Evolutionary conservation across 2,329 filamentous ascomycete genomes (phyloP).

Genomic region (Fusarium anthophilum): DNA sequence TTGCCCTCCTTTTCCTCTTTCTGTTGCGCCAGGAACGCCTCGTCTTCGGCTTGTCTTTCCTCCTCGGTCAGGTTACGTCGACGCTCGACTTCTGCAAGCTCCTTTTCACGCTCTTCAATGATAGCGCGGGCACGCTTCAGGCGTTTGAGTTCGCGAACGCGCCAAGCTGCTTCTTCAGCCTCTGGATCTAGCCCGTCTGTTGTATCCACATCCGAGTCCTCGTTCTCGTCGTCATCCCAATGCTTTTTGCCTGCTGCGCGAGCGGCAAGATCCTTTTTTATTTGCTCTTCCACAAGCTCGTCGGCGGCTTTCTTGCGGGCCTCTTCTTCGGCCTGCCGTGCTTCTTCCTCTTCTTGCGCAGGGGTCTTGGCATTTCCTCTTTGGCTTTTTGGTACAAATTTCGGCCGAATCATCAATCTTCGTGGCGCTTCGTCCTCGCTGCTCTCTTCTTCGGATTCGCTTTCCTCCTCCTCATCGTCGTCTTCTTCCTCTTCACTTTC

Average conservation of each 20-base stretch:
- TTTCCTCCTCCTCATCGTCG: constrained; percentile 51
- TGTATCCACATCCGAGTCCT: constrained; percentile 83
- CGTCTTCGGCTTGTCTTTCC: constrained; percentile 87
- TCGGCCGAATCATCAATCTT: constrained; percentile 68
- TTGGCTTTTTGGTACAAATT: constrained; percentile 69
- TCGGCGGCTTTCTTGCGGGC: constrained; percentile 76
- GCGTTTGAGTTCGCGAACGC: constrained; percentile 87
- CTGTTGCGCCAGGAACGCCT: constrained; percentile 78
- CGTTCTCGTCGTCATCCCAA: constrained; percentile 83
- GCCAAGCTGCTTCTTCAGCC: constrained; percentile 92
- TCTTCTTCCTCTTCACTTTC: constrained; percentile 50
- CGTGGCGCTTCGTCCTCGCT: constrained; percentile 67
- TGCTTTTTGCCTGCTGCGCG: constrained; percentile 80
- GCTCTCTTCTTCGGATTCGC: constrained; percentile 57
- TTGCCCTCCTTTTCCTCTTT: constrained; percentile 80
- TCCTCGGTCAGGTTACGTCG: constrained; percentile 86
- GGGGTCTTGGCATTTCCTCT: constrained; percentile 50
- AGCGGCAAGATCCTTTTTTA: constrained; percentile 81
- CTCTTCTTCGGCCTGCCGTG: constrained; percentile 62
- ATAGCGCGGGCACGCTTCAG: constrained; percentile 86
- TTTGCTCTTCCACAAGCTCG: constrained; percentile 85
- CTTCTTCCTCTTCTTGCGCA: constrained; percentile 48
- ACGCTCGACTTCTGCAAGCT: constrained; percentile 89
- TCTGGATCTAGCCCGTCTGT: constrained; percentile 87
- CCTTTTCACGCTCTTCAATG: constrained; percentile 84